Evolutionary conservation across 1,284 basidiomycete genomes (phyloP).

Genomic region (Cystobasidium slooffiae): DNA sequence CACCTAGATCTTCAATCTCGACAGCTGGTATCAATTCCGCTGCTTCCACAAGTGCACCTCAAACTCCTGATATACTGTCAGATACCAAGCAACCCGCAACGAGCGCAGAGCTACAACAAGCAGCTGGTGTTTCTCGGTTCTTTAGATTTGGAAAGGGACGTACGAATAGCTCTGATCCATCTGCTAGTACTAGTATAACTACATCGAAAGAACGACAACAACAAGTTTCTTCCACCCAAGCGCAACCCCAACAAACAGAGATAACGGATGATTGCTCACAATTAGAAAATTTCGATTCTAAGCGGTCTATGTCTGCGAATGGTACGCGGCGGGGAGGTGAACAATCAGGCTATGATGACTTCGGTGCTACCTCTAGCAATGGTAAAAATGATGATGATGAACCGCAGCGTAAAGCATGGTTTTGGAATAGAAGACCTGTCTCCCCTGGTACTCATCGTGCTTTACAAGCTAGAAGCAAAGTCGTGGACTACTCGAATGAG

Average conservation of each 20-base stretch:
- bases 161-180: background rate
- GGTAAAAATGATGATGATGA: constrained; percentile 28
- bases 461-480: background rate
- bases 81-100: background rate
- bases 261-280: constrained; percentile 40
- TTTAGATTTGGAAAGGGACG: constrained; percentile 37
- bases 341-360: constrained; percentile 20
- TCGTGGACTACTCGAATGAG: constrained; percentile 31
- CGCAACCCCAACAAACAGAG: background rate
- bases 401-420: constrained; percentile 10
- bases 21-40: constrained; percentile 2
- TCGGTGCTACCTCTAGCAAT: background rate
- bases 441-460: constrained; percentile 1
- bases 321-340: background rate
- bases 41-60: constrained; percentile 5
- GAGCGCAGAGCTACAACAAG: constrained; percentile 10
- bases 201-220: background rate
- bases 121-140: constrained; percentile 21
- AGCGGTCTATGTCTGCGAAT: background rate
- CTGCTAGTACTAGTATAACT: background rate
- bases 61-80: background rate
- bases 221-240: no score
- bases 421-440: constrained; percentile 15
- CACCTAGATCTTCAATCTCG: constrained; percentile 15
- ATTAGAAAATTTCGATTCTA: constrained; percentile 43